Conservation (phyloP, 164 flowering plant species). For the Berberis thunbergii region DNA sequence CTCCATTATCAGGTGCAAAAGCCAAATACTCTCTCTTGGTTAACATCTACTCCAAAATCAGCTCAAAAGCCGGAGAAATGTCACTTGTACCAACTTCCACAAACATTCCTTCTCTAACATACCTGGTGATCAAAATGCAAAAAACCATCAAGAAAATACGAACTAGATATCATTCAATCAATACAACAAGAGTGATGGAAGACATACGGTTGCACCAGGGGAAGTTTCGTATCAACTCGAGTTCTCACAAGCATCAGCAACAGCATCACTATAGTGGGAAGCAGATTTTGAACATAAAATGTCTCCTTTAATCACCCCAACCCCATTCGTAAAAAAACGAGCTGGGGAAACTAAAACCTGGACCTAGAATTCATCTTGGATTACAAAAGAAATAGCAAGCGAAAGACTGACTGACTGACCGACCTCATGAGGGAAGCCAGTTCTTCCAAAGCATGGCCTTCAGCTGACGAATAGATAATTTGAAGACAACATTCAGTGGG, state of each 20-base stretch:
- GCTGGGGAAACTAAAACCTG: neutral
- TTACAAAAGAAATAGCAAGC: neutral
- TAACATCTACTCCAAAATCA: conserved; percentile 41
- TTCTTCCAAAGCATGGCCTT: conserved; percentile 93
- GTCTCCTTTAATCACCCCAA: too few species aligned
- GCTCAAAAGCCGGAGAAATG: conserved; percentile 59
- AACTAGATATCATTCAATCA: neutral
- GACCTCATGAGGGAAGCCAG: conserved; percentile 28
- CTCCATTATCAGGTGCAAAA: conserved; percentile 81
- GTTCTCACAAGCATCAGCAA: conserved; percentile 74
- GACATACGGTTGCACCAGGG: conserved; percentile 79
- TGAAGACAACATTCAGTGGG: conserved; percentile 49
- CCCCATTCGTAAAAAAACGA: neutral
- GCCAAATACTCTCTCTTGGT: conserved; percentile 68
- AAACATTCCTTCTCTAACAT: conserved; percentile 59
- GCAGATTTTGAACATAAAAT: conserved; percentile 44
- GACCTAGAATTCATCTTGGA: neutral
- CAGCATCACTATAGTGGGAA: conserved; percentile 84
- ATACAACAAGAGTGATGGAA: neutral
- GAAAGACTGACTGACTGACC: neutral
- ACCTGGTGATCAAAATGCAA: conserved; percentile 51
- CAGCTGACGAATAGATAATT: conserved; percentile 38
- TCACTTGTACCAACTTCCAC: conserved; percentile 79
- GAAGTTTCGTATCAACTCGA: conserved; percentile 64
- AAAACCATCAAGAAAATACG: neutral